A percentile compares a stretch with the other conserved stretches of the same genome.
Evolutionary conservation across 2,329 filamentous ascomycete species (phyloP).

Genomic region (Clarireedia paspali): DNA sequence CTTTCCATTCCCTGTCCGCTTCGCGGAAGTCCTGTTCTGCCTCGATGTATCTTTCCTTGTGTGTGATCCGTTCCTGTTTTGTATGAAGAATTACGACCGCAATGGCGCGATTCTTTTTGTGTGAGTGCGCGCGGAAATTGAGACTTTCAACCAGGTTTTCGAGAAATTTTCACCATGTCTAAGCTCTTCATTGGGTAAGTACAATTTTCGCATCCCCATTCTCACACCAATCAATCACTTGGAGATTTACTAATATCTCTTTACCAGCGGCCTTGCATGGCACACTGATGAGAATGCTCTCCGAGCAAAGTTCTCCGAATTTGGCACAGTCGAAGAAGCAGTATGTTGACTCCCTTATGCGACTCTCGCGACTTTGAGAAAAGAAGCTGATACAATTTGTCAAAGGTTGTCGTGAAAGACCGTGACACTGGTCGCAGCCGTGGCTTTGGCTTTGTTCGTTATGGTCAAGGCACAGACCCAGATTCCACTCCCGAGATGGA

Average conservation of each 20-base stretch:
- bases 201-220: not conserved
- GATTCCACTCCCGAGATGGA: conserved; percentile 46
- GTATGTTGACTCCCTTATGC: conserved; percentile 49
- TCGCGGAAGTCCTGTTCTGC: conserved; percentile 28
- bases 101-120: conserved; percentile 26
- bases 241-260: conserved; percentile 2
- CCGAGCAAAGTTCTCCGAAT: conserved; percentile 86
- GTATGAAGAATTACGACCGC: conserved; percentile 25
- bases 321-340: conserved; percentile 86
- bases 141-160: conserved; percentile 31
- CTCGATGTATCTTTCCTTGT: conserved; percentile 32
- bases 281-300: conserved; percentile 88
- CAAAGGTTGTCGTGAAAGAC: conserved; percentile 92
- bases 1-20: conserved; percentile 25
- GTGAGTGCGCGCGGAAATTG: conserved; percentile 32
- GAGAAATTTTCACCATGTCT: conserved; percentile 55
- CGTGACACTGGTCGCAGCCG: conserved; percentile 93
- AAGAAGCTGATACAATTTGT: conserved; percentile 18
- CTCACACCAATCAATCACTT: not conserved
- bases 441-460: conserved; percentile 95
- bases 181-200: conserved; percentile 93
- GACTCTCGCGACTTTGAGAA: conserved; percentile 1
- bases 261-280: conserved; percentile 84
- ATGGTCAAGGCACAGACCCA: conserved; percentile 42
- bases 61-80: conserved; percentile 27